These are phyloP conservation scores for Aureobasidium melanogenum DNA, from an alignment of 2,329 filamentous ascomycete species.

Conservation along the genomic window DNA sequence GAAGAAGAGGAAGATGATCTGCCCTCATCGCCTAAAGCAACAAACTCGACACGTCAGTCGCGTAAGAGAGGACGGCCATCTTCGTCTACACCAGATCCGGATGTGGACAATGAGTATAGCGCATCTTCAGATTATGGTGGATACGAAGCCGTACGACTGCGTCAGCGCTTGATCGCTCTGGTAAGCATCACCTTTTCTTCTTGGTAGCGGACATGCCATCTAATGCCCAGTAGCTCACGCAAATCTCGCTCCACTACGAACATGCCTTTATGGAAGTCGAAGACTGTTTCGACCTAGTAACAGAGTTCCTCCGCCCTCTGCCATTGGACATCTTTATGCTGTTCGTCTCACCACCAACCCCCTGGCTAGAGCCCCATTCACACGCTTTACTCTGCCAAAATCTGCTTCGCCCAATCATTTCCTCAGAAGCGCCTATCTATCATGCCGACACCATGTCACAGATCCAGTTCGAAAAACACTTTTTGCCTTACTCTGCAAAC, in stretches of 20 bases:
- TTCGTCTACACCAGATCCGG: not conserved
- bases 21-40: slow-evolving; percentile 16
- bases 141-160: slow-evolving; percentile 50
- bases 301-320: slow-evolving; percentile 48
- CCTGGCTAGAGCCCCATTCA: slow-evolving; percentile 28
- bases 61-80: slow-evolving; percentile 4
- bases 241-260: not conserved
- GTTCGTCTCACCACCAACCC: slow-evolving; percentile 42
- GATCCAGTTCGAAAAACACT: slow-evolving; percentile 48
- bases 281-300: slow-evolving; percentile 52
- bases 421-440: slow-evolving; percentile 30
- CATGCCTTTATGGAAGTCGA: slow-evolving; percentile 40
- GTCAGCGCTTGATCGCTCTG: slow-evolving; percentile 55
- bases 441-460: slow-evolving; percentile 39
- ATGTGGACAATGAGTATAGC: slow-evolving; percentile 8
- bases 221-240: slow-evolving; percentile 2
- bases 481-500: slow-evolving; percentile 57
- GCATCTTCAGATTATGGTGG: slow-evolving; percentile 25
- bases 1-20: slow-evolving; percentile 28
- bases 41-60: not conserved
- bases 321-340: slow-evolving; percentile 50
- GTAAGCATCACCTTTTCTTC: not conserved
- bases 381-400: slow-evolving; percentile 46
- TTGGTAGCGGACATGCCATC: not conserved
- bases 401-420: slow-evolving; percentile 43